These are phyloP conservation scores for Zygoascus bituminiphila DNA, from an alignment of 805 yeast species.

Conservation along the genomic window DNA sequence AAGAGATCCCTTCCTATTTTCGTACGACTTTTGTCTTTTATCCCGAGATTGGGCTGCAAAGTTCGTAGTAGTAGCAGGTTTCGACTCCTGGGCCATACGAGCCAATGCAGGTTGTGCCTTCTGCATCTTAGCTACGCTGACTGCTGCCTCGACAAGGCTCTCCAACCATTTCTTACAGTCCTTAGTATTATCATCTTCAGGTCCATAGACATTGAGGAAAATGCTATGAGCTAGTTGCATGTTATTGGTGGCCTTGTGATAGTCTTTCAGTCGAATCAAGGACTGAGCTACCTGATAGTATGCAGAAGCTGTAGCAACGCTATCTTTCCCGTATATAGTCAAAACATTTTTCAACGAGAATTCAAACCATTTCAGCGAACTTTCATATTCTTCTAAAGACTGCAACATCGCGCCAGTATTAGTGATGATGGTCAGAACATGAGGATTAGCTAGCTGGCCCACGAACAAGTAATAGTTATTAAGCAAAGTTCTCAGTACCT, in stretches of 20 bases:
- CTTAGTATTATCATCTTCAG: constrained; percentile 55
- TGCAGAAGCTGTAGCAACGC: constrained; percentile 56
- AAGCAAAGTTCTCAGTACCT: constrained; percentile 52
- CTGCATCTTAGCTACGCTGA: constrained; percentile 37
- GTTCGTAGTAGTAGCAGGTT: constrained; percentile 3
- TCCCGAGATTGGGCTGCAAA: neutral
- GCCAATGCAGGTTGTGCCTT: constrained; percentile 6
- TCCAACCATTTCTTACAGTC: constrained; percentile 60
- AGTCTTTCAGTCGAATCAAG: constrained; percentile 44
- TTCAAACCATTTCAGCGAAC: constrained; percentile 46
- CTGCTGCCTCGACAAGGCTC: constrained; percentile 45
- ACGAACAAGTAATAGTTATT: constrained; percentile 49
- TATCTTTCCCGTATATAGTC: constrained; percentile 45
- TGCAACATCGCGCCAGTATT: constrained; percentile 55
- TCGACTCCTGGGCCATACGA: neutral
- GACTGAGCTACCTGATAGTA: constrained; percentile 63
- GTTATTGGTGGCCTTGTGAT: constrained; percentile 47
- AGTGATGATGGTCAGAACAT: constrained; percentile 52
- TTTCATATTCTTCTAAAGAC: constrained; percentile 38
- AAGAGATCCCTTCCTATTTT: constrained; percentile 27
- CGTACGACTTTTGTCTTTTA: constrained; percentile 1
- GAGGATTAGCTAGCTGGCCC: constrained; percentile 57
- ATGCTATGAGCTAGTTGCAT: constrained; percentile 49
- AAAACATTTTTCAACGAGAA: constrained; percentile 45
- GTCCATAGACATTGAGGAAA: constrained; percentile 54